These are phyloP conservation scores for Ambrosiella xylebori DNA, from an alignment of 2,329 filamentous ascomycete species.

Conservation along the genomic window DNA sequence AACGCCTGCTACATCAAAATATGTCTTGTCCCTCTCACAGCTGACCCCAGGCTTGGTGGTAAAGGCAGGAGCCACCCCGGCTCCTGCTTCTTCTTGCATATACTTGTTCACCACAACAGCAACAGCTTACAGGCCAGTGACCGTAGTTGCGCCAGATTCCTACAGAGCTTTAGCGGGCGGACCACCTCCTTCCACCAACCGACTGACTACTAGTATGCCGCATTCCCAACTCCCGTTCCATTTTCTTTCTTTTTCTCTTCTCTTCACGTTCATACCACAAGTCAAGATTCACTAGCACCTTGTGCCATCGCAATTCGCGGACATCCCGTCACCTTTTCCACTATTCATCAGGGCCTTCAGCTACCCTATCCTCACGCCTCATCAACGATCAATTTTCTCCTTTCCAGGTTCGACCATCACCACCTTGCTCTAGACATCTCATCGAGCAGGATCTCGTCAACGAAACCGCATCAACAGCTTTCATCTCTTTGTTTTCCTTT, in stretches of 20 bases:
- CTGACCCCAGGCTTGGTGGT: too few species aligned
- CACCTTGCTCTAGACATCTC: conserved; percentile 12
- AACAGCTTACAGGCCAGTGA: too few species aligned
- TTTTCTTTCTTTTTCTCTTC: conserved; percentile 11
- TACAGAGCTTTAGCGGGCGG: not conserved
- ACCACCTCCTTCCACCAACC: not conserved
- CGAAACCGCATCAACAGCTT: conserved; percentile 4
- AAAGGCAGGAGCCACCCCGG: too few species aligned
- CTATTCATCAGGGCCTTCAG: conserved; percentile 67
- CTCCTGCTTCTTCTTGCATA: too few species aligned
- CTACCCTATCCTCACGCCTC: conserved; percentile 49
- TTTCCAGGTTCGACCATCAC: conserved; percentile 12
- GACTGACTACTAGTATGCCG: conserved; percentile 2
- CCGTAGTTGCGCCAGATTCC: not conserved
- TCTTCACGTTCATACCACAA: conserved; percentile 25
- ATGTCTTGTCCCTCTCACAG: too few species aligned
- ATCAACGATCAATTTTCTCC: conserved; percentile 12
- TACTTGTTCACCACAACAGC: too few species aligned
- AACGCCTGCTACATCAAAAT: too few species aligned
- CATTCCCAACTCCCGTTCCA: conserved; percentile 15
- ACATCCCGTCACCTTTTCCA: conserved; percentile 23
- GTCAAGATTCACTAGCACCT: conserved; percentile 16
- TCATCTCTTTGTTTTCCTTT: conserved; percentile 1
- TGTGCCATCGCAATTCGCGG: conserved; percentile 19
- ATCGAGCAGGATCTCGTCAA: conserved; percentile 12